Evolutionary conservation across 2,329 filamentous ascomycete species (phyloP).

Genomic region (Bertia moriformis): DNA sequence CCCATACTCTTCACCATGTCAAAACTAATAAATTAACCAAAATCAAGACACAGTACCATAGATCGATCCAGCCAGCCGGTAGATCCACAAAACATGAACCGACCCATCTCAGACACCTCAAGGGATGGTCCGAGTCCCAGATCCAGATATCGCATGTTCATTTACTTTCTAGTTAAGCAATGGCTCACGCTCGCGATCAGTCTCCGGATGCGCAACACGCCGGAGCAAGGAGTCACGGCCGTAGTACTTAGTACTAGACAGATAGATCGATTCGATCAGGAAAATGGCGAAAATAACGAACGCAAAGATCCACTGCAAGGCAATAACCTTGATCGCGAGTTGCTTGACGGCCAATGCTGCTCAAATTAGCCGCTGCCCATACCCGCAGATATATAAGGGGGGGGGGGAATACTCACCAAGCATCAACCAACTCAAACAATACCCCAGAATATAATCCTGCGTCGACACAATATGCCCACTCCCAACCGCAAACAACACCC

Average conservation of each 20-base stretch:
- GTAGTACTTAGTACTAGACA: conserved; percentile 28
- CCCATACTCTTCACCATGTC: too few relatives aligned
- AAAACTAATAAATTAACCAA: too few relatives aligned
- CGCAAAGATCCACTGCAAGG: conserved; percentile 55
- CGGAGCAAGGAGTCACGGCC: conserved; percentile 25
- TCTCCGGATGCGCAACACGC: conserved; percentile 6
- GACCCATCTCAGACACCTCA: too few relatives aligned
- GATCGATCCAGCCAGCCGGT: too few relatives aligned
- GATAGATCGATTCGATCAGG: conserved; percentile 32
- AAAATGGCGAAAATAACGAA: conserved; percentile 46
- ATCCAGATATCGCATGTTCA: too few relatives aligned
- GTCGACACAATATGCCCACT: conserved; percentile 32
- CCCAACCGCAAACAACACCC: conserved; percentile 44
- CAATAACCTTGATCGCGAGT: conserved; percentile 36
- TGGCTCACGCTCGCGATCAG: conserved; percentile 13
- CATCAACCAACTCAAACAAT: conserved; percentile 35
- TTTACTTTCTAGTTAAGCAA: too few relatives aligned
- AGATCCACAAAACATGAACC: too few relatives aligned
- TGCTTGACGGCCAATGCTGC: conserved; percentile 43
- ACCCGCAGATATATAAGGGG: not conserved
- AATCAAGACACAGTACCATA: too few relatives aligned
- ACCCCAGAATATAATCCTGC: conserved; percentile 32
- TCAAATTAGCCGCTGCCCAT: conserved; percentile 7
- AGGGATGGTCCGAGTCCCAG: too few relatives aligned
- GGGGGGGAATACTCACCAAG: not conserved